A percentile compares a stretch with the other conserved stretches of the same genome.
Evolutionary conservation across 352 stramenopile genomes (phyloP).

Genomic region (Phytophthora fragariaefolia): DNA sequence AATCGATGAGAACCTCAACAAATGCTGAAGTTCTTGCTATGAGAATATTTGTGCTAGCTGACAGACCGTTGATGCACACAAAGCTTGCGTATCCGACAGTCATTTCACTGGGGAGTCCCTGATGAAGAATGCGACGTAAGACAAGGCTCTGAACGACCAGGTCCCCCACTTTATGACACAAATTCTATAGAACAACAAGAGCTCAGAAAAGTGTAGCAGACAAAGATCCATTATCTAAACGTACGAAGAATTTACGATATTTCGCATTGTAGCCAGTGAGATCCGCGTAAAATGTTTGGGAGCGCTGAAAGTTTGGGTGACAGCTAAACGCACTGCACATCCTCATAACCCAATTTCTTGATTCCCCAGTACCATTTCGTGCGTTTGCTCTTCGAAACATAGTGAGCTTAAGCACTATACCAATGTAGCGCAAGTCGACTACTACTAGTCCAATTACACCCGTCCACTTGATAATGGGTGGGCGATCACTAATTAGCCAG

Average conservation of each 20-base stretch:
- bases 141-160: conserved; percentile 33
- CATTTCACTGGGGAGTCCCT: conserved; percentile 25
- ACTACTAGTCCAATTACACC: conserved; percentile 17
- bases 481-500: conserved; percentile 38
- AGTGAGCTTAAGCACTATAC: conserved; percentile 2
- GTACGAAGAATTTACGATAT: conserved; percentile 37
- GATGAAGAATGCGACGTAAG: conserved; percentile 21
- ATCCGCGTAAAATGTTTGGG: conserved; percentile 14
- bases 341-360: neutral
- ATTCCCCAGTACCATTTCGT: neutral
- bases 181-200: conserved; percentile 23
- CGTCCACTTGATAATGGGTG: conserved; percentile 5
- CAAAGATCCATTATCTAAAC: too few species aligned
- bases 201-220: too few species aligned
- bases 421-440: conserved; percentile 13
- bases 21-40: conserved; percentile 25
- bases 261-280: conserved; percentile 29
- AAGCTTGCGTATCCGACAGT: neutral
- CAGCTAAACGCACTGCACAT: conserved; percentile 1
- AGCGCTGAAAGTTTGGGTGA: neutral
- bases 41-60: conserved; percentile 23
- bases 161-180: conserved; percentile 31
- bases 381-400: neutral
- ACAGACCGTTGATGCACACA: conserved; percentile 28
- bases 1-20: conserved; percentile 44